Percentiles rank a stretch among this genome's conserved stretches.
Evolutionary conservation across 2,329 filamentous ascomycete genomes (phyloP).

Genomic region (Aureobasidium pullulans): DNA sequence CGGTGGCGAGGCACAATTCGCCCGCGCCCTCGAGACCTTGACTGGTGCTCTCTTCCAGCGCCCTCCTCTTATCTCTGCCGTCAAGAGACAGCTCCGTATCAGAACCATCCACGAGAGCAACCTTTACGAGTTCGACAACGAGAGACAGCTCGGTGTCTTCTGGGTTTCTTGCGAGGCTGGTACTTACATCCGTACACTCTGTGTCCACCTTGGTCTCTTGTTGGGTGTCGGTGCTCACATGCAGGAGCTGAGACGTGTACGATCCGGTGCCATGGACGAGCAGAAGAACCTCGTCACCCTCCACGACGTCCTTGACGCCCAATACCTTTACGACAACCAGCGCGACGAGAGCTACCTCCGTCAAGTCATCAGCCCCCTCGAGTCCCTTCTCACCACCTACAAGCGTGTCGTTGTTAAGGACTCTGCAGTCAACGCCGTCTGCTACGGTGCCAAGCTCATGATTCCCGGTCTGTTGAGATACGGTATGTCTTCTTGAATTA

Average conservation of each 20-base stretch:
- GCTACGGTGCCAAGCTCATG: conserved; percentile 99
- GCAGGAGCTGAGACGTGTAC: conserved; percentile 93
- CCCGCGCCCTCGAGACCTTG: conserved; percentile 87
- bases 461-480: conserved; percentile 91
- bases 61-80: conserved; percentile 92
- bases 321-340: conserved; percentile 94
- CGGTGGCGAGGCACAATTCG: conserved; percentile 86
- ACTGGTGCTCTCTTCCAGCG: conserved; percentile 96
- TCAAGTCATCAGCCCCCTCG: conserved; percentile 82
- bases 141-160: conserved; percentile 93
- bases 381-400: conserved; percentile 85
- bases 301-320: conserved; percentile 90
- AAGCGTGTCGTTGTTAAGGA: conserved; percentile 98
- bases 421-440: conserved; percentile 90
- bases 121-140: conserved; percentile 93
- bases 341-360: conserved; percentile 89
- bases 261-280: conserved; percentile 93
- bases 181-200: conserved; percentile 97
- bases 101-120: conserved; percentile 97
- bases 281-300: conserved; percentile 81
- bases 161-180: conserved; percentile 99
- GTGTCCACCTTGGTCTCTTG: conserved; percentile 77
- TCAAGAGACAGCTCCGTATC: conserved; percentile 97
- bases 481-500: conserved; percentile 46
- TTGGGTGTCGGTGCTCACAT: conserved; percentile 89